phyloP scores from a whole-genome alignment of 1,284 basidiomycete genomes.

The Kwoniella shivajii region DNA sequence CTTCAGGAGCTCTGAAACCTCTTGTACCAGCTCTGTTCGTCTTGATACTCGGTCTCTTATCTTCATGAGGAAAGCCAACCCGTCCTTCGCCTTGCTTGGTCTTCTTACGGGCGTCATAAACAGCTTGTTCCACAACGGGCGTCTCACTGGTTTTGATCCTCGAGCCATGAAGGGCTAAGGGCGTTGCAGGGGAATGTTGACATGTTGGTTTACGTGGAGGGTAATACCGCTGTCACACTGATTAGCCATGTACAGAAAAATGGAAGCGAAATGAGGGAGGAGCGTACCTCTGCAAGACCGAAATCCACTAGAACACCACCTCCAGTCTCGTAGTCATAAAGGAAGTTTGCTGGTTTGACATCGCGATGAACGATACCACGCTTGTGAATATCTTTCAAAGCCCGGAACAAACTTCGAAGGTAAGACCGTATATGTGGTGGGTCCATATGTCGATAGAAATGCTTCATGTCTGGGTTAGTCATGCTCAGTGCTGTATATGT shows the following conservation, averaged over 20 bases:
- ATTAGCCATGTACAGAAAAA: background rate
- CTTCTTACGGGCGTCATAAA: slow-evolving; percentile 66
- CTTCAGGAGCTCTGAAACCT: slow-evolving; percentile 96
- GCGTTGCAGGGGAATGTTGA: slow-evolving; percentile 69
- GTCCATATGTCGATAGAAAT: slow-evolving; percentile 54
- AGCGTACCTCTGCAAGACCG: slow-evolving; percentile 82
- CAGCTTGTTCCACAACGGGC: slow-evolving; percentile 54
- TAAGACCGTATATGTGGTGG: slow-evolving; percentile 70
- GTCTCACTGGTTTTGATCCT: slow-evolving; percentile 43
- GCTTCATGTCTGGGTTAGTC: slow-evolving; percentile 29
- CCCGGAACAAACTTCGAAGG: slow-evolving; percentile 87
- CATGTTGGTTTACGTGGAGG: slow-evolving; percentile 59
- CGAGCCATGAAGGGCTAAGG: slow-evolving; percentile 67
- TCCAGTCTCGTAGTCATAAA: slow-evolving; percentile 84
- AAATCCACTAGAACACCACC: slow-evolving; percentile 92
- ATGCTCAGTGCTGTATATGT: slow-evolving; percentile 2
- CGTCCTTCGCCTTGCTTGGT: slow-evolving; percentile 46
- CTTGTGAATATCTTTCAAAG: slow-evolving; percentile 85
- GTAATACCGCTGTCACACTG: slow-evolving; percentile 45
- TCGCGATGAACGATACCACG: slow-evolving; percentile 92
- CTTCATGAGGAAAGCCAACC: slow-evolving; percentile 55
- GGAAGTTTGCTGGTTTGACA: slow-evolving; percentile 97
- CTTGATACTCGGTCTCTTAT: slow-evolving; percentile 71
- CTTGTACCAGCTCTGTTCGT: slow-evolving; percentile 96
- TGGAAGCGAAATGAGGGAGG: background rate